Conservation (phyloP, 495 filamentous ascomycete genomes). For the Neurospora sp. region DNA sequence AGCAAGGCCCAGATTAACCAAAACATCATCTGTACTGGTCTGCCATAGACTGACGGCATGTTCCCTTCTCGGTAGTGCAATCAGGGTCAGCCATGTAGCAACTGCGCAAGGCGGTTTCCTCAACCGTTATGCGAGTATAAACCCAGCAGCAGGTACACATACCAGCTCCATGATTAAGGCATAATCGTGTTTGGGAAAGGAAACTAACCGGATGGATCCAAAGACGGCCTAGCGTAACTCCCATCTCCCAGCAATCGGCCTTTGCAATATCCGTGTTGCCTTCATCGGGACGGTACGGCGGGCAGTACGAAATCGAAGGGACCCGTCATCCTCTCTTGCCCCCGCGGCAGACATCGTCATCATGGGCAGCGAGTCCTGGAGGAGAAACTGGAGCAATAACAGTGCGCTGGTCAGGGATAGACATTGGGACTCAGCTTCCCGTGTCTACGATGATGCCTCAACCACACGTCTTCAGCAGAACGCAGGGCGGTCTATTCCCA, state of each 20-base stretch:
- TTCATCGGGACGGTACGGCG: constrained; percentile 1
- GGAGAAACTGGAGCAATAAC: constrained; percentile 5
- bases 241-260: constrained; percentile 10
- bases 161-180: neutral
- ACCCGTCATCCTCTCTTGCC: constrained; percentile 6
- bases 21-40: neutral
- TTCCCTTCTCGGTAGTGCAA: constrained; percentile 19
- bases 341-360: constrained; percentile 1
- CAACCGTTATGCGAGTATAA: constrained; percentile 30
- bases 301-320: neutral
- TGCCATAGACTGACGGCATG: neutral
- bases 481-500: constrained; percentile 4
- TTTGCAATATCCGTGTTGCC: constrained; percentile 14
- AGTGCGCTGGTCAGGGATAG: constrained; percentile 10
- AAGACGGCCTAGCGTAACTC: constrained; percentile 12
- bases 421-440: constrained; percentile 5
- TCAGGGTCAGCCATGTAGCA: constrained; percentile 30
- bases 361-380: constrained; percentile 4
- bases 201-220: neutral
- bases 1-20: neutral
- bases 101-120: constrained; percentile 28
- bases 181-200: neutral
- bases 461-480: constrained; percentile 15
- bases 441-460: neutral
- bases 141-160: constrained; percentile 15